These are phyloP conservation scores for Osmanthus fragrans DNA, from an alignment of 257 asterid species.

Conservation along the genomic window DNA sequence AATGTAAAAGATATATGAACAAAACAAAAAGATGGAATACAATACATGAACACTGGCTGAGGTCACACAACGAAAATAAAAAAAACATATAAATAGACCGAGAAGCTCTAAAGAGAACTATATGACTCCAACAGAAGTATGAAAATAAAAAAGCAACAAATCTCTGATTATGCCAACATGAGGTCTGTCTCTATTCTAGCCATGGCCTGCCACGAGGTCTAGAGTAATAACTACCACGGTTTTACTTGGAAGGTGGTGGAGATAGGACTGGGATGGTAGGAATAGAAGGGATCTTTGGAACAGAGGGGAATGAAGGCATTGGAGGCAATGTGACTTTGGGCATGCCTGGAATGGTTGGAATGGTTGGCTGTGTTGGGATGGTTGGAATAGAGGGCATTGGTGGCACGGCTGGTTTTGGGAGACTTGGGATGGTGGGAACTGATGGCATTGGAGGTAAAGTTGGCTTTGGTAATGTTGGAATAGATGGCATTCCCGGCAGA, in stretches of 20 bases:
- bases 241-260: background rate
- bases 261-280: background rate
- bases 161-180: too few species aligned
- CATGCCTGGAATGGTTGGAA: slow-evolving; percentile 14
- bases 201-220: background rate
- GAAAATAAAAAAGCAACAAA: too few species aligned
- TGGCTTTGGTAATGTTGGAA: slow-evolving; percentile 5
- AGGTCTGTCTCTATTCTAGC: background rate
- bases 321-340: background rate
- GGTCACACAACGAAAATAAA: too few species aligned
- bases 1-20: too few species aligned
- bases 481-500: slow-evolving; percentile 14
- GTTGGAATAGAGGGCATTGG: slow-evolving; percentile 24
- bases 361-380: slow-evolving; percentile 4
- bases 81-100: too few species aligned
- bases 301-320: background rate
- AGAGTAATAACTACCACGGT: background rate
- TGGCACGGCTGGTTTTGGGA: slow-evolving; percentile 28
- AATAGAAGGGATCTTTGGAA: background rate
- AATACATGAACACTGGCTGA: too few species aligned
- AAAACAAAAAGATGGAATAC: too few species aligned
- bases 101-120: too few species aligned
- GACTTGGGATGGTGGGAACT: background rate
- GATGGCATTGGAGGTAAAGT: background rate
- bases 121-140: too few species aligned